Percentiles rank a stretch among this genome's conserved stretches.
Evolutionary conservation across 2,329 filamentous ascomycete genomes (phyloP).

Genomic region (Exophiala phaeomuriformis): DNA sequence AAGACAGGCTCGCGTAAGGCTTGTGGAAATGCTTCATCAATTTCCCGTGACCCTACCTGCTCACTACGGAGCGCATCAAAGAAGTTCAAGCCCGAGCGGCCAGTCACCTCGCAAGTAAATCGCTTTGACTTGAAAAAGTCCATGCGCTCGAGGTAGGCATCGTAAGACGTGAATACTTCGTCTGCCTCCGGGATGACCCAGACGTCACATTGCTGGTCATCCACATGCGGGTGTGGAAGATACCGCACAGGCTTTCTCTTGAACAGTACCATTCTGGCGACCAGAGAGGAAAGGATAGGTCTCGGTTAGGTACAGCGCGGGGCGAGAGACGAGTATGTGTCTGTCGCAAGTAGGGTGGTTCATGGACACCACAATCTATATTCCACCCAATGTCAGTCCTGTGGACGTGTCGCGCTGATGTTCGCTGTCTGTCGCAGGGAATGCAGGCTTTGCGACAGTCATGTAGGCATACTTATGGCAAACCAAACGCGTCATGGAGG

Average conservation of each 20-base stretch:
- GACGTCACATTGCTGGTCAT: conserved; percentile 79
- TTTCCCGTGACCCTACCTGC: conserved; percentile 65
- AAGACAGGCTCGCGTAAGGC: conserved; percentile 84
- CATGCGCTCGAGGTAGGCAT: conserved; percentile 68
- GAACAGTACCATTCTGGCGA: conserved; percentile 66
- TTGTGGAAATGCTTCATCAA: conserved; percentile 87
- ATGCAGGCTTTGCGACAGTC: conserved; percentile 4
- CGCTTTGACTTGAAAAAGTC: conserved; percentile 46
- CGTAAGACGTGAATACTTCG: conserved; percentile 83
- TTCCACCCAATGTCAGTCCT: conserved; percentile 3
- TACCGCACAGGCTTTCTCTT: conserved; percentile 93
- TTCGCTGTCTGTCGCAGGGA: conserved; percentile 5
- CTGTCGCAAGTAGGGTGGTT: conserved; percentile 1
- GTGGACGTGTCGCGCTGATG: conserved; percentile 4
- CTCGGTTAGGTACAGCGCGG: neutral
- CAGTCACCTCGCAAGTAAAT: conserved; percentile 94
- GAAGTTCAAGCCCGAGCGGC: conserved; percentile 82
- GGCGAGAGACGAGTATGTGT: conserved; percentile 1
- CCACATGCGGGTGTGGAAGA: conserved; percentile 61
- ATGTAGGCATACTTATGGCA: conserved; percentile 18
- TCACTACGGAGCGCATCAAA: conserved; percentile 90
- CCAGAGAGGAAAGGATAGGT: neutral
- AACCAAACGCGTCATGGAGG: conserved; percentile 20
- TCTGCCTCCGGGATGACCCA: conserved; percentile 87
- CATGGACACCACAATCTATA: conserved; percentile 8